phyloP scores from a whole-genome alignment of 2,329 filamentous ascomycete species.

The Paramyrothecium sp. region DNA sequence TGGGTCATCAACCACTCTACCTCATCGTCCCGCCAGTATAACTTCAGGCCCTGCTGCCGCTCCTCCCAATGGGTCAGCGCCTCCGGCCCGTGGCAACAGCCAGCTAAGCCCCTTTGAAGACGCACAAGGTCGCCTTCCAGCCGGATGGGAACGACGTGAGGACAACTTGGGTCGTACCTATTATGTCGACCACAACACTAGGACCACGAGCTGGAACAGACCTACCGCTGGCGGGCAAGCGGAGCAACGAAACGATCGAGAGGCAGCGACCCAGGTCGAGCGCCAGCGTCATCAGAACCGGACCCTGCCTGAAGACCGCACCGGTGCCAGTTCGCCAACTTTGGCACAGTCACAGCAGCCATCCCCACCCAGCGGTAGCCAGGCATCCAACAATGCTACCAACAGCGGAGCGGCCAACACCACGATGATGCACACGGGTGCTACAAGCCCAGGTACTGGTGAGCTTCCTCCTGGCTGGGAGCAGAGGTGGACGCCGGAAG shows the following conservation, averaged over 20 bases:
- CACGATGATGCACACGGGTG: slow-evolving; percentile 92
- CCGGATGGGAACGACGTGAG: slow-evolving; percentile 93
- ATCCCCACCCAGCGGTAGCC: slow-evolving; percentile 32
- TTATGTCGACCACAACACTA: slow-evolving; percentile 96
- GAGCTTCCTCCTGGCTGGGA: slow-evolving; percentile 97
- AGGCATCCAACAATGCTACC: slow-evolving; percentile 2
- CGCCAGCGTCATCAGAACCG: slow-evolving; percentile 92
- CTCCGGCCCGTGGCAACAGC: slow-evolving; percentile 30
- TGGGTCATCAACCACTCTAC: slow-evolving; percentile 38
- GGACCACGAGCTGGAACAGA: slow-evolving; percentile 94
- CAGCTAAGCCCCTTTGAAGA: slow-evolving; percentile 91
- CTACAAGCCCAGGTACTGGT: slow-evolving; percentile 86
- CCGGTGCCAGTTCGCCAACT: slow-evolving; percentile 87
- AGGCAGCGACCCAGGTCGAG: slow-evolving; percentile 90
- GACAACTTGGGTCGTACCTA: slow-evolving; percentile 95
- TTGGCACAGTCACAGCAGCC: slow-evolving; percentile 55
- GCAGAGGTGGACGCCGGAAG: slow-evolving; percentile 92
- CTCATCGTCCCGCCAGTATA: slow-evolving; percentile 47
- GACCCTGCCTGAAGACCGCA: slow-evolving; percentile 92
- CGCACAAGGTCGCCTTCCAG: slow-evolving; percentile 85
- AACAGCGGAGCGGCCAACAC: slow-evolving; percentile 42
- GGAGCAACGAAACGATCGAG: slow-evolving; percentile 70
- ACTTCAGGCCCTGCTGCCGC: slow-evolving; percentile 37
- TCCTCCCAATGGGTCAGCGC: slow-evolving; percentile 15
- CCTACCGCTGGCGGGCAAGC: slow-evolving; percentile 77